Base-by-base conservation (phyloP, 1,284 basidiomycete species). In the Ustilago bromivora region DNA sequence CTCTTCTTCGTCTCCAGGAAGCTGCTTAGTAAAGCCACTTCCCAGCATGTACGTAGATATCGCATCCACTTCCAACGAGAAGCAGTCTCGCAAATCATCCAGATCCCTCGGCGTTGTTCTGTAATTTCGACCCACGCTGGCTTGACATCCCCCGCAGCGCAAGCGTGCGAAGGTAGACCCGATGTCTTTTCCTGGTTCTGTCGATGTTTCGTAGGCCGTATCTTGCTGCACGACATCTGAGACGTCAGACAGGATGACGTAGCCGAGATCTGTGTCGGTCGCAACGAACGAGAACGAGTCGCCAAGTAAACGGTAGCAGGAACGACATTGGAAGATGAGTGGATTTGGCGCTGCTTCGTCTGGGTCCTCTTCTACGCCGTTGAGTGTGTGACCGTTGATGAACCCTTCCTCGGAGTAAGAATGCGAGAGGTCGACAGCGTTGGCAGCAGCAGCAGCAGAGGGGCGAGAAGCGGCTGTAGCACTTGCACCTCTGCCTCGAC, bases 321-420 rank as follows among this genome's bases (percentile, higher is more conserved):
- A 9, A 0, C 63, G 55, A 35, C 81, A 82, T 49, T 82, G 81
- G 19, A 82, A 81, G 19, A 71, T 76, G 28, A 80, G 66, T 2
- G 75, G 73, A 55, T 60, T 71, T 55, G 61, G 61, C 2, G 62
- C 61, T 28, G n/a, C 31, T 7, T 52, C 43, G 4, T 53, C 59
- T 34, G 15, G 15, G n/a, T 47, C 56, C 35, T 40, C 56, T 34
- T 41, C 36, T 12, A 31, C 12, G 19, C 19, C 36, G 28, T 28
- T 23, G n/a, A 46, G n/a, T 15, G 43, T 31, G 23, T 57, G 51
- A 36, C 40, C 43, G 13, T 60, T 41, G 46, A 41, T 23, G 11
- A 28, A 15, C n/a, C 43, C 43, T 46, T 46, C 43, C 19, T 46
- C 49, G 31, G 49, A 51, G 15, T 51, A 51, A 32, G 49, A 31